phyloP scores from a whole-genome alignment of 345 rosid species.

The Clausena lansium region DNA sequence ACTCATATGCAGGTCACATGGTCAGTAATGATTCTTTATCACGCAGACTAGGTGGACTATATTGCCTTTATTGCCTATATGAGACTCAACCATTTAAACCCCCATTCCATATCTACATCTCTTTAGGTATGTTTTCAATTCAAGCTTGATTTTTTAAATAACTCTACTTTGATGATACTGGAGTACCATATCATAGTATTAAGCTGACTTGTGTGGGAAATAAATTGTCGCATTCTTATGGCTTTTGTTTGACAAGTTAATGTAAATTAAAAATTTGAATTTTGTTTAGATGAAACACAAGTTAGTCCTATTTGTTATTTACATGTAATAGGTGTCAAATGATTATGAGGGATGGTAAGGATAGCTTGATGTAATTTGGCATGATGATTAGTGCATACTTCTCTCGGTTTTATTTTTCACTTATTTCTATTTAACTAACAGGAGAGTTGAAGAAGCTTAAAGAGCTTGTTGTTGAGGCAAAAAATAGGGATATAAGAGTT shows the following conservation, averaged over 20 bases:
- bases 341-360: not conserved
- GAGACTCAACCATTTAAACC: conserved; percentile 85
- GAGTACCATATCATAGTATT: not conserved
- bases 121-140: conserved; percentile 50
- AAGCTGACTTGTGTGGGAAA: not conserved
- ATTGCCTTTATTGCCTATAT: conserved; percentile 88
- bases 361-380: not conserved
- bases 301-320: not conserved
- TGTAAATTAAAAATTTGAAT: not conserved
- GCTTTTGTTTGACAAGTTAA: not conserved
- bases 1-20: conserved; percentile 62
- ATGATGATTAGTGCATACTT: not conserved
- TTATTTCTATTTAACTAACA: conserved; percentile 16
- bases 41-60: conserved; percentile 72
- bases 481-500: conserved; percentile 39
- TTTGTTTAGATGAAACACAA: not conserved
- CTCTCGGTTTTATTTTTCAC: not conserved
- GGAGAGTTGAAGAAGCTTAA: conserved; percentile 76
- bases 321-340: not conserved
- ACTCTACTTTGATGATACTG: not conserved
- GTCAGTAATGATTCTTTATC: conserved; percentile 49
- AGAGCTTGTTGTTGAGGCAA: conserved; percentile 57
- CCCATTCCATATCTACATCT: conserved; percentile 66
- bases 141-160: not conserved
- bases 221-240: not conserved